Base-by-base conservation (phyloP, 2,329 filamentous ascomycete genomes). In the Macroventuria anomochaeta region DNA sequence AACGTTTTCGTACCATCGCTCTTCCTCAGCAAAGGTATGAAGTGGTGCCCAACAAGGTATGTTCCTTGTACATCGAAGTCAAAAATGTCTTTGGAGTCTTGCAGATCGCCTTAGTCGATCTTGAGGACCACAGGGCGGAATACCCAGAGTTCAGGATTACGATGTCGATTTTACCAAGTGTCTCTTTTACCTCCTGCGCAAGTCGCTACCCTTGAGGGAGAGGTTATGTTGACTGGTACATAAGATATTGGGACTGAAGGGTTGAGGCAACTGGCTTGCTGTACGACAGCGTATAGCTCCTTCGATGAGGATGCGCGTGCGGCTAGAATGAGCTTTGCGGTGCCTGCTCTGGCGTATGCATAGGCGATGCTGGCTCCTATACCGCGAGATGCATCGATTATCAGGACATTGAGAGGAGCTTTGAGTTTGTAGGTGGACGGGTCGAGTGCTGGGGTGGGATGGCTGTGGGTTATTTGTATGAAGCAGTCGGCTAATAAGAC, bases 71-170 rank as follows among this genome's bases (percentile, higher is more conserved):
- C 66, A 48, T 77, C 76, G 5, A 76, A 65, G 25, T 70, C 59
- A 17, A 77, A 73, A 0, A 74, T 71, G n/a, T 67, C 63, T 39
- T 69, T 62, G 36, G 75, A 74, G 42, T 74, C 70, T 12, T 62
- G 59, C 3, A 72, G 68, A 5, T 60, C 32, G 6, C 72, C 75
- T 13, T 69, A 58, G n/a, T 67, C 58, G 34, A 76, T 60, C 38
- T 71, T 70, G 12, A 70, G 43, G 2, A 69, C 69, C 1, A 77
- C 66, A 1, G 68, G 68, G 0, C 74, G 0, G 73, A 70, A 52
- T 70, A 74, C 0, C 74, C 75, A 7, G 73, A 74, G 40, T 77
- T 77, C 37, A 70, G 66, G 39, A 77, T 61, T 2, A 77, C 46
- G 36, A 77, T 56, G 50, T 78, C 74, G 3, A 78, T 54, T 3